phyloP scores from a whole-genome alignment of 495 filamentous ascomycete genomes.

The Ramalina intermedia region DNA sequence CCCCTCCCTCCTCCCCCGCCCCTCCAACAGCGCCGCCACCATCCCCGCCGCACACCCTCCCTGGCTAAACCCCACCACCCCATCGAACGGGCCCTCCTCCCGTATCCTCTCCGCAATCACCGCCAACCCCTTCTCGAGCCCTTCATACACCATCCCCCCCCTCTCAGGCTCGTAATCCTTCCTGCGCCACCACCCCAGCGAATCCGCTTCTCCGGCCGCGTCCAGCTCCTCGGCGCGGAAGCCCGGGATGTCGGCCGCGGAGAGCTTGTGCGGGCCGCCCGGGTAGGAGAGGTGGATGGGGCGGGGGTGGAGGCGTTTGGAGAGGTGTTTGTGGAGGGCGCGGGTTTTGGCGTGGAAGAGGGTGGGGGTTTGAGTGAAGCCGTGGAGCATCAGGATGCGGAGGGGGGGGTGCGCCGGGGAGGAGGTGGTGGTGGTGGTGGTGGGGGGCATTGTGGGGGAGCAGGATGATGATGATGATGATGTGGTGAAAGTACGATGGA shows the following conservation, averaged over 20 bases:
- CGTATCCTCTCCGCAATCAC: constrained; percentile 42
- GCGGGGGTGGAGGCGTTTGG: constrained; percentile 46
- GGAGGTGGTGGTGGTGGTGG: too few relatives aligned
- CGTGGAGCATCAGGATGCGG: constrained; percentile 41
- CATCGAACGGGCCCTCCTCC: constrained; percentile 50
- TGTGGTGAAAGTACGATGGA: too few relatives aligned
- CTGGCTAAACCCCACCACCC: constrained; percentile 64
- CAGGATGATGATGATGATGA: too few relatives aligned
- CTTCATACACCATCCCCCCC: constrained; percentile 38
- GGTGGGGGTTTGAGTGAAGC: constrained; percentile 83
- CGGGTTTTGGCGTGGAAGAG: constrained; percentile 82
- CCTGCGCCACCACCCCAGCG: constrained; percentile 78
- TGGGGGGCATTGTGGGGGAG: too few relatives aligned
- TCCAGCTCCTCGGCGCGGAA: constrained; percentile 28
- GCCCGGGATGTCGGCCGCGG: constrained; percentile 56
- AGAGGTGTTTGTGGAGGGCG: constrained; percentile 66
- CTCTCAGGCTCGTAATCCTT: constrained; percentile 23
- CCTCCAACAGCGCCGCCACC: constrained; percentile 55
- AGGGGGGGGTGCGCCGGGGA: constrained; percentile 1
- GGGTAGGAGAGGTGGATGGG: constrained; percentile 36
- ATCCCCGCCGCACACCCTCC: constrained; percentile 51
- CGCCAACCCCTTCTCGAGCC: constrained; percentile 48
- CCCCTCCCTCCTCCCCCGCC: constrained; percentile 24
- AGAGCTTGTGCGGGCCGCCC: constrained; percentile 41
- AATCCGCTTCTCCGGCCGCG: constrained; percentile 28